These are phyloP conservation scores for Lachnellula suecica DNA, from an alignment of 2,329 filamentous ascomycete species.

Conservation along the genomic window DNA sequence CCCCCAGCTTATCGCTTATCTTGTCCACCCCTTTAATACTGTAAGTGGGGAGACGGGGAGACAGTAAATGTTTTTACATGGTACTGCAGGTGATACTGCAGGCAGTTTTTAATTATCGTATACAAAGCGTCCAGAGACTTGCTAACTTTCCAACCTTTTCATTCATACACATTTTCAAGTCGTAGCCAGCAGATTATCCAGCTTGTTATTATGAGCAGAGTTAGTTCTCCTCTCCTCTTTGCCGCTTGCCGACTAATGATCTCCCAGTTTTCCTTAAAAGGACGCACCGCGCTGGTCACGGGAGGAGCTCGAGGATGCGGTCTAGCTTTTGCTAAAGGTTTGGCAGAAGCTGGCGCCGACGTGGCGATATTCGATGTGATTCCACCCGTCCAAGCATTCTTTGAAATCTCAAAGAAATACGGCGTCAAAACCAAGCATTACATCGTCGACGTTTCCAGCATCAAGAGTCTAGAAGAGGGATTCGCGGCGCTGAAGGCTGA, in stretches of 20 bases:
- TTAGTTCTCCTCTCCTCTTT: neutral
- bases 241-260: neutral
- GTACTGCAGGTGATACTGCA: no score
- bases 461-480: slow-evolving; percentile 28
- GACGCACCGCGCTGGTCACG: slow-evolving; percentile 44
- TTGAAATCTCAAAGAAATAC: slow-evolving; percentile 40
- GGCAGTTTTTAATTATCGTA: no score
- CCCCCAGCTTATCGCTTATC: neutral
- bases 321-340: slow-evolving; percentile 42
- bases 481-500: slow-evolving; percentile 34
- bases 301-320: slow-evolving; percentile 46
- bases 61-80: no score
- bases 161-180: neutral
- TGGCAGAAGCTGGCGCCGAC: slow-evolving; percentile 45
- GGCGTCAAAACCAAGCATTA: slow-evolving; percentile 43
- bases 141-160: neutral
- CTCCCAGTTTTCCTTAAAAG: slow-evolving; percentile 43
- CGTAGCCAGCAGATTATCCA: neutral
- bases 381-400: slow-evolving; percentile 37
- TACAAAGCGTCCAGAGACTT: no score
- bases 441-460: slow-evolving; percentile 38
- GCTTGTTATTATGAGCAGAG: neutral
- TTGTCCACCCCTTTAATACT: neutral
- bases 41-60: neutral
- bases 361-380: slow-evolving; percentile 47